Evolutionary conservation across 225 moss, liverwort and hornwort species (phyloP).

Genomic region (Takakia lepidozioides): DNA sequence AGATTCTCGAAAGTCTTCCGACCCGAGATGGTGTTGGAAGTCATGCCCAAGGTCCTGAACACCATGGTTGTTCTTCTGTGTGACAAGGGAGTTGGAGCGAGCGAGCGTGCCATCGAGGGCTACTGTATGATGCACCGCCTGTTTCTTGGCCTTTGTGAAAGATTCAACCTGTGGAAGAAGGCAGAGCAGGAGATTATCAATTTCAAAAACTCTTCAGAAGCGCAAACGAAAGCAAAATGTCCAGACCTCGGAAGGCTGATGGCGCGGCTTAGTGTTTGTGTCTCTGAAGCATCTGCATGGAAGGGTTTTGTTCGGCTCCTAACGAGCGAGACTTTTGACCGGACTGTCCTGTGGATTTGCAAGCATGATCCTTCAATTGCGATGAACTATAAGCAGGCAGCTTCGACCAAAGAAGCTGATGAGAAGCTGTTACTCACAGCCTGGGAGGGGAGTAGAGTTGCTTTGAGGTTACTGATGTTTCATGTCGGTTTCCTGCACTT

Average conservation of each 20-base stretch:
- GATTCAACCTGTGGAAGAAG: slow-evolving; percentile 12
- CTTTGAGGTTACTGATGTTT: slow-evolving; percentile 11
- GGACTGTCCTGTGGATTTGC: slow-evolving; percentile 16
- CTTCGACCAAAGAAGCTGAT: background rate
- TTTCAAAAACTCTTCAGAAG: slow-evolving; percentile 7
- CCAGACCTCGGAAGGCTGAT: slow-evolving; percentile 19
- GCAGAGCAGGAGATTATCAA: slow-evolving; percentile 7
- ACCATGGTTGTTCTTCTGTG: slow-evolving; percentile 21
- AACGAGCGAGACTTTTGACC: slow-evolving; percentile 17
- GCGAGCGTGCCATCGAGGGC: slow-evolving; percentile 23
- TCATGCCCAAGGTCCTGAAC: slow-evolving; percentile 26
- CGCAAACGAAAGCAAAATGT: slow-evolving; percentile 8
- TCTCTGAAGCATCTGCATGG: slow-evolving; percentile 7
- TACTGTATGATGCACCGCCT: slow-evolving; percentile 29
- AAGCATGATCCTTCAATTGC: slow-evolving; percentile 9
- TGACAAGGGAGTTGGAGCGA: slow-evolving; percentile 22
- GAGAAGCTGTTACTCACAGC: slow-evolving; percentile 9
- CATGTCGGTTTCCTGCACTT: slow-evolving; percentile 17
- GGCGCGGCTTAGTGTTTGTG: slow-evolving; percentile 14
- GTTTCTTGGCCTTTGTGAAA: slow-evolving; percentile 21
- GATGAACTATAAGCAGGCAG: slow-evolving; percentile 9
- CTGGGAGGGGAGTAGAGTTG: slow-evolving; percentile 18
- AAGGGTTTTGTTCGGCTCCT: slow-evolving; percentile 11
- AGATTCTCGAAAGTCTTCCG: slow-evolving; percentile 9
- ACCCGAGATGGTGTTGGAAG: slow-evolving; percentile 23